Conservation (phyloP, 331 rosid genomes). For the Erythrophleum ivorense region DNA sequence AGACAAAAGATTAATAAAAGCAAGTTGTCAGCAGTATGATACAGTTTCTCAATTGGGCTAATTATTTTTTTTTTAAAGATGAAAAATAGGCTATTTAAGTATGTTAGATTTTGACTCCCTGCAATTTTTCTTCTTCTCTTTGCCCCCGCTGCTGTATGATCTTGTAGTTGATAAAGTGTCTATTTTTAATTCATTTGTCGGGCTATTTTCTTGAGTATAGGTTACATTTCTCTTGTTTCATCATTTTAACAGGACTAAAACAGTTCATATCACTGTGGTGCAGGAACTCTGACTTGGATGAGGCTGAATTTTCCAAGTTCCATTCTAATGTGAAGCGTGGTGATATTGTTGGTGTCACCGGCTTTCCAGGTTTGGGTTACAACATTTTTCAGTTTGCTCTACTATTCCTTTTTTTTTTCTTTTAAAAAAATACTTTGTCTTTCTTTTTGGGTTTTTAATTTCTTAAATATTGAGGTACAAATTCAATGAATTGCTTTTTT, state of each 20-base stretch:
- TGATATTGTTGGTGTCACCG: conserved; percentile 85
- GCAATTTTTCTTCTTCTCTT: background rate
- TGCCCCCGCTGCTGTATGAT: background rate
- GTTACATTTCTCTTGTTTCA: background rate
- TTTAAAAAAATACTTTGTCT: background rate
- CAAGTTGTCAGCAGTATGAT: background rate
- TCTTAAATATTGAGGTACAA: background rate
- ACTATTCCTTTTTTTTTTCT: background rate
- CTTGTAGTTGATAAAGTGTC: background rate
- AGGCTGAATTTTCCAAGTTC: conserved; percentile 73
- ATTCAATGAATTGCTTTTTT: background rate
- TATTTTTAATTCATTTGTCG: background rate
- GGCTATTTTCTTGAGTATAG: background rate
- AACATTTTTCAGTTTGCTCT: conserved; percentile 14
- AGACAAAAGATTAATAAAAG: background rate
- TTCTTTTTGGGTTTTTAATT: background rate
- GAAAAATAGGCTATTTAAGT: background rate
- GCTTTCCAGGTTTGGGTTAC: conserved; percentile 81
- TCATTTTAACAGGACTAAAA: conserved; percentile 4
- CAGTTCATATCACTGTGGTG: conserved; percentile 42
- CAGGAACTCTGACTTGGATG: conserved; percentile 73
- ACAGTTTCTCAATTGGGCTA: background rate
- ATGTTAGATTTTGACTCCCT: background rate
- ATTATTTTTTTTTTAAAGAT: background rate
- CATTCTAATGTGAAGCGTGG: conserved; percentile 92